Evolutionary conservation across 305 asterid species (phyloP), one percentile per base, ranked within the genome.

Genomic region (Rubia peregrina): DNA sequence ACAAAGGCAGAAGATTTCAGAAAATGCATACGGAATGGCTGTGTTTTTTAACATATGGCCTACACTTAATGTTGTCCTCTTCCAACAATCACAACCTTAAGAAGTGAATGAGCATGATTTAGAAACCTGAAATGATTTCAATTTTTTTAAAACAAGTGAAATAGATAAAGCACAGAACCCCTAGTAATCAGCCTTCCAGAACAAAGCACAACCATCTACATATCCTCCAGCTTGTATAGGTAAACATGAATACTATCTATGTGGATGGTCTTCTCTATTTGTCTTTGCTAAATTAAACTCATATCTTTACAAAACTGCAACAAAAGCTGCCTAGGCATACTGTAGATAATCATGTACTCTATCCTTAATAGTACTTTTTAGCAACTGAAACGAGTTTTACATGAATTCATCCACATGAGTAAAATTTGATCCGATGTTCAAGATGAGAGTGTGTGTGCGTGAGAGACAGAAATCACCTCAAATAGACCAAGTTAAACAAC

Each of bases 61-160:
- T 95, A 77, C 77, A 79, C 76, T 87, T 92, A 8, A 89, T 77
- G 72, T 82, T 88, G 83, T 96, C 93, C 95, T 79, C 98, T 85
- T 78, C 86, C 85, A 21, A 88, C 85, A 41, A 86, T 7, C 74
- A 82, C 79, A 93, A n/a, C n/a, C n/a, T n/a, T n/a, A n/a, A n/a
- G n/a, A n/a, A n/a, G n/a, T n/a, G n/a, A n/a, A n/a, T n/a, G n/a
- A n/a, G n/a, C n/a, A n/a, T n/a, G n/a, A n/a, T n/a, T n/a, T n/a
- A n/a, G n/a, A n/a, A n/a, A n/a, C n/a, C n/a, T n/a, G n/a, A n/a
- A n/a, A n/a, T n/a, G n/a, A n/a, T n/a, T n/a, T n/a, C n/a, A n/a
- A n/a, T n/a, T n/a, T n/a, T n/a, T n/a, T n/a, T n/a, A n/a, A n/a
- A n/a, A n/a, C n/a, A n/a, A n/a, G n/a, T n/a, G n/a, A n/a, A n/a